phyloP scores from a whole-genome alignment of 148 eudicot genomes.

The Rhododendron simsii region DNA sequence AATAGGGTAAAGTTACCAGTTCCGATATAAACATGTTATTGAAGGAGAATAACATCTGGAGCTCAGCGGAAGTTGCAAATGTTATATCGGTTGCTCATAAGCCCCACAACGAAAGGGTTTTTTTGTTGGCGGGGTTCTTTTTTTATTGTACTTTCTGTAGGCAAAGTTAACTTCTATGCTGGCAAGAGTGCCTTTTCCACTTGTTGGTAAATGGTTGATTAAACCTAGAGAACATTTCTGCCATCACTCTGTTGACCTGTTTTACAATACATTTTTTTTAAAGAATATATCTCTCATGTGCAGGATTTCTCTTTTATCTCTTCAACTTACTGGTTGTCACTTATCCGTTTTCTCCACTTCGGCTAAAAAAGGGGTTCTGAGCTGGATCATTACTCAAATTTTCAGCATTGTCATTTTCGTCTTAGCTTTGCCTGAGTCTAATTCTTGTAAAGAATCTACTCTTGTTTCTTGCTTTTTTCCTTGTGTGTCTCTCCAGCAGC shows the following conservation, averaged over 20 bases:
- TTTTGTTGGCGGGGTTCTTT: background rate
- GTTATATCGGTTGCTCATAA: background rate
- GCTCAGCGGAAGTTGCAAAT: background rate
- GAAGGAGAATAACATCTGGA: background rate
- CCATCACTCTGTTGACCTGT: background rate
- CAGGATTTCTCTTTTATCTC: slow-evolving; percentile 34
- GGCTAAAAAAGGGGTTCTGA: slow-evolving; percentile 84
- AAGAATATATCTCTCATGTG: slow-evolving; percentile 26
- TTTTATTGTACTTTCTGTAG: background rate
- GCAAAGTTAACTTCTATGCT: background rate
- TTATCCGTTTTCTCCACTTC: slow-evolving; percentile 60
- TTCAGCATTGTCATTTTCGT: slow-evolving; percentile 43
- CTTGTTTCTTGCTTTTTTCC: slow-evolving; percentile 43
- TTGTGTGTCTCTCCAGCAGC: slow-evolving; percentile 69
- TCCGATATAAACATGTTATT: background rate
- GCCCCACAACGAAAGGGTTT: slow-evolving; percentile 37
- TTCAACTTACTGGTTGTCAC: slow-evolving; percentile 26
- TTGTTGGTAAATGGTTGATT: background rate
- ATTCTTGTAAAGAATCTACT: slow-evolving; percentile 41
- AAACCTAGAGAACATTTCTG: background rate
- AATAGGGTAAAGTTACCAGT: background rate
- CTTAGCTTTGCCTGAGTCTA: slow-evolving; percentile 39
- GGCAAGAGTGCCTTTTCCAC: background rate
- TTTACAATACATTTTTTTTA: background rate
- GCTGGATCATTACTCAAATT: slow-evolving; percentile 28